Conservation (phyloP, 768 basidiomycete species). For the Leccinum disarticulatum region DNA sequence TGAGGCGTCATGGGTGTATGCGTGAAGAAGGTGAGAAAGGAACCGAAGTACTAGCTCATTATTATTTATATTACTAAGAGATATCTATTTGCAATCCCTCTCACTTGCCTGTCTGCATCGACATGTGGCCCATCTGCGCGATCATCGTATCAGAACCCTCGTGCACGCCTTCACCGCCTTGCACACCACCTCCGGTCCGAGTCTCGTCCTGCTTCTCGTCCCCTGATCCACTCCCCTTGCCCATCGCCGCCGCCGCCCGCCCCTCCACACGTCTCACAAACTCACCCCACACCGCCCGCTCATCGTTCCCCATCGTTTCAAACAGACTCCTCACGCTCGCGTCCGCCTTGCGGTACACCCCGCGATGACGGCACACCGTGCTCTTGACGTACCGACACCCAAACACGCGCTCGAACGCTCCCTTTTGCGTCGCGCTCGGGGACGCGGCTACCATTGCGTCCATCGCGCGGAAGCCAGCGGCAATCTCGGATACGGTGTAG, state of each 20-base stretch:
- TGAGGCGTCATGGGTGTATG: background rate
- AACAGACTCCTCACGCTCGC: constrained; percentile 47
- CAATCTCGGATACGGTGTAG: constrained; percentile 66
- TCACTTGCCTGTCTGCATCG: constrained; percentile 19
- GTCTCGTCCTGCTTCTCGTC: constrained; percentile 27
- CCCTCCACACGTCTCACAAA: constrained; percentile 65
- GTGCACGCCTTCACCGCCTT: background rate
- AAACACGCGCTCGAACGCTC: constrained; percentile 69
- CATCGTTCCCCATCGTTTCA: constrained; percentile 51
- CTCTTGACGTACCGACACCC: constrained; percentile 71
- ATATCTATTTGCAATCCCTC: too few species aligned
- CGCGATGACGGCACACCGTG: constrained; percentile 71
- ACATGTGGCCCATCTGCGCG: constrained; percentile 18
- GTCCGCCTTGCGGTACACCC: constrained; percentile 61
- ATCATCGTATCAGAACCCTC: constrained; percentile 19
- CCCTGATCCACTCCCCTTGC: constrained; percentile 26
- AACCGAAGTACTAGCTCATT: too few species aligned
- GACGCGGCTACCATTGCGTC: constrained; percentile 35
- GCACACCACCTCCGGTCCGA: background rate
- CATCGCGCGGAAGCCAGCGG: constrained; percentile 57
- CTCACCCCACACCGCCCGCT: constrained; percentile 66
- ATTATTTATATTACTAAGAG: too few species aligned
- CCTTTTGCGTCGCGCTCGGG: constrained; percentile 57
- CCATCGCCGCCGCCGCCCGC: constrained; percentile 30
- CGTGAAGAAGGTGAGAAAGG: too few species aligned